phyloP scores from a whole-genome alignment of 2,329 filamentous ascomycete genomes.

The Colletotrichum musicola region DNA sequence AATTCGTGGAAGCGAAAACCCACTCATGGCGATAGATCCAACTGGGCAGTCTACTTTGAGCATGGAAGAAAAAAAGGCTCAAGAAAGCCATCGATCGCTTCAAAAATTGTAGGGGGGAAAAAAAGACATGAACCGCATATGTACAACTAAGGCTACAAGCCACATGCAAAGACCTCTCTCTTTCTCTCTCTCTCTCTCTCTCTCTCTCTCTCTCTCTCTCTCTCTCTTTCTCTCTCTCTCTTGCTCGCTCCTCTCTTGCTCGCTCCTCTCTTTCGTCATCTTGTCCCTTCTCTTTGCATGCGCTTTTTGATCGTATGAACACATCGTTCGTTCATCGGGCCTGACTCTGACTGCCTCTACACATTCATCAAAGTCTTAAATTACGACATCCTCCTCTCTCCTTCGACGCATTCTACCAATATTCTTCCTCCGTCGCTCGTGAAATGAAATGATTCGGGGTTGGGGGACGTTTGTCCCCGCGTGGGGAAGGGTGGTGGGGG shows the following conservation, averaged over 20 bases:
- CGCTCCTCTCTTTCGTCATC: background rate
- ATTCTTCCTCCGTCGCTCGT: background rate
- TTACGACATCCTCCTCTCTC: background rate
- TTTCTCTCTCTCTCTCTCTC: too few species aligned
- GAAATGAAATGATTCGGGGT: conserved; percentile 1
- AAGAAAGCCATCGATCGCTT: conserved; percentile 1
- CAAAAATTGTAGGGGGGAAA: background rate
- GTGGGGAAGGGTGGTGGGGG: background rate
- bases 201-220: too few species aligned
- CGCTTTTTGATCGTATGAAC: conserved; percentile 35
- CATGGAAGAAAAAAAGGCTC: too few species aligned
- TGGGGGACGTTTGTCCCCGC: background rate
- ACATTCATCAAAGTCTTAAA: background rate
- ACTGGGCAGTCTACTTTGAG: too few species aligned
- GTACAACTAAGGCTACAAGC: conserved; percentile 26
- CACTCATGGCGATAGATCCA: too few species aligned
- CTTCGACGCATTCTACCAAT: background rate
- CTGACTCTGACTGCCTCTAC: background rate
- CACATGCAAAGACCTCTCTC: conserved; percentile 9
- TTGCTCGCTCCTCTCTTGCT: too few species aligned
- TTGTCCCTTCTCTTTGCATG: conserved; percentile 20
- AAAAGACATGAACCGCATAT: conserved; percentile 7
- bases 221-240: too few species aligned
- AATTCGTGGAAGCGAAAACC: too few species aligned
- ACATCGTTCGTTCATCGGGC: conserved; percentile 6